Evolutionary conservation across 495 filamentous ascomycete species (phyloP), one percentile per base, ranked within the genome.

Genomic region (Astrothelium macrocarpum): DNA sequence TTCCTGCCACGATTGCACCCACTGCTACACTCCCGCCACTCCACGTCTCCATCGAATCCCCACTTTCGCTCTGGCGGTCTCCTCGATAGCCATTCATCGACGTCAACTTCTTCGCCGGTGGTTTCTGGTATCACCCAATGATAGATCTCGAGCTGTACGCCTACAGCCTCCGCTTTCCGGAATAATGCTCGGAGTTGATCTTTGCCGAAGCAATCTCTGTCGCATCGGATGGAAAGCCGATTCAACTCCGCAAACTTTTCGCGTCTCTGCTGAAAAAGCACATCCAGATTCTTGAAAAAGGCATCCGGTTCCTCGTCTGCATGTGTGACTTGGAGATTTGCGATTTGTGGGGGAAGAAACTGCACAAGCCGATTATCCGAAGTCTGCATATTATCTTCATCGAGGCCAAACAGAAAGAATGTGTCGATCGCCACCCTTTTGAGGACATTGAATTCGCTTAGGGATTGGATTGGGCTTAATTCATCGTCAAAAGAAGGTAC

Each of bases 11-110:
- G 34, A 39, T 56, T 56, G 25, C 49, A 56, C 11, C 11, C 23
- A 29, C 49, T 56, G 23, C 9, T 29, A 29, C 49, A 56, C 7
- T 26, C 9, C 25, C 20, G 20, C 49, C 49, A 56, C 25, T 56
- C 49, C 0, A 56, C 20, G 29, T 56, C 49, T 29, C 29, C 49
- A 56, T 56, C 49, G 29, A 56, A 56, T 56, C 49, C 49, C 49
- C 49, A 56, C 29, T 56, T 56, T 16, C 49, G 12, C 49, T 56
- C 49, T 2, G 5, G 5, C 34, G 34, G 34, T 5, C 14, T 14
- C 14, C 14, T 14, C 34, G 34, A 14, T 14, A 56, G 9, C 25
- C 23, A 11, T 9, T 56, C 9, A 25, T 56, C 49, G 25, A 3
- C 12, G 29, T 56, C 49, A 9, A 7, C 2, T 9, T 9, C 49